A percentile compares a stretch with the other conserved stretches of the same genome.
Evolutionary conservation across 2,329 filamentous ascomycete species (phyloP).

Genomic region (Colletotrichum abscissum): DNA sequence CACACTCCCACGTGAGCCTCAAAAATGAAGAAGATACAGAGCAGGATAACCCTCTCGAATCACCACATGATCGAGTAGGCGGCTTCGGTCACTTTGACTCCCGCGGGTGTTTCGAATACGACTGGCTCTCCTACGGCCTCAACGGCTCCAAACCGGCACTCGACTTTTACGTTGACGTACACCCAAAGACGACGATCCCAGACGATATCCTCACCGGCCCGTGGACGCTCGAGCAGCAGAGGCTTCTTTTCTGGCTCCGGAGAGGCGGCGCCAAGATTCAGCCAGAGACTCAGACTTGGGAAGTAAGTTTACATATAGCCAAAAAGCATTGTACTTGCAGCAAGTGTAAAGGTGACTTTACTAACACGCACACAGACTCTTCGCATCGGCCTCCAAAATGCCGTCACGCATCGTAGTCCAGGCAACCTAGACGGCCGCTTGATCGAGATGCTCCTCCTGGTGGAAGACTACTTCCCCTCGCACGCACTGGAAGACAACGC

Average conservation of each 20-base stretch:
- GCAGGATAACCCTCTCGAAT: slow-evolving; percentile 21
- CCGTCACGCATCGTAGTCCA: slow-evolving; percentile 26
- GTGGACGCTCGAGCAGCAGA: slow-evolving; percentile 51
- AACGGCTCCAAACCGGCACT: slow-evolving; percentile 14
- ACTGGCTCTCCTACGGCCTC: slow-evolving; percentile 41
- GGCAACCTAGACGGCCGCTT: slow-evolving; percentile 25
- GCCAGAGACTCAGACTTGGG: slow-evolving; percentile 51
- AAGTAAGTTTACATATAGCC: slow-evolving; percentile 38
- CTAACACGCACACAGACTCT: slow-evolving; percentile 16
- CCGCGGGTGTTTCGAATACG: slow-evolving; percentile 49
- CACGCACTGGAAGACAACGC: not conserved
- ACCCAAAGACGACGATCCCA: slow-evolving; percentile 53
- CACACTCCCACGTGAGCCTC: slow-evolving; percentile 40
- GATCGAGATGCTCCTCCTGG: slow-evolving; percentile 22
- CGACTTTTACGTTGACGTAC: slow-evolving; percentile 47
- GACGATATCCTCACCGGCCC: slow-evolving; percentile 53
- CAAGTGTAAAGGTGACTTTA: slow-evolving; percentile 40
- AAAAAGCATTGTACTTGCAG: not conserved
- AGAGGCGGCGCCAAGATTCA: slow-evolving; percentile 50
- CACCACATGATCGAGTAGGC: slow-evolving; percentile 38
- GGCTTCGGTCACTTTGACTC: slow-evolving; percentile 45
- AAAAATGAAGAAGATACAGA: slow-evolving; percentile 35
- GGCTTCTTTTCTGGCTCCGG: slow-evolving; percentile 59
- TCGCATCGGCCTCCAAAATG: slow-evolving; percentile 20
- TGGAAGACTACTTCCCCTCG: slow-evolving; percentile 25